Evolutionary conservation across 805 yeast genomes (phyloP).

Genomic region (Yamadazyma phyllophila): DNA sequence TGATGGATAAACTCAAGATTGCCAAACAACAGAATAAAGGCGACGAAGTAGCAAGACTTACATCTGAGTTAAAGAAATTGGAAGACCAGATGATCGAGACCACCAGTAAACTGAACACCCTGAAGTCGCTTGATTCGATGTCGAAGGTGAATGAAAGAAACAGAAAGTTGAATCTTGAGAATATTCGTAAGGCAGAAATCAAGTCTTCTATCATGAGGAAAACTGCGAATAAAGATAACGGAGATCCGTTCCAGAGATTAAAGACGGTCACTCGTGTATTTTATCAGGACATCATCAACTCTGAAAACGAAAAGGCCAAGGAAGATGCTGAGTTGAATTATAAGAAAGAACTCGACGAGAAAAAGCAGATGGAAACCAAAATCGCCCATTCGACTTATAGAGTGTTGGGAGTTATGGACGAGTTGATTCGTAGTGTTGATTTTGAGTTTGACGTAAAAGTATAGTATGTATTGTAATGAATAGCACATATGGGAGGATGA

Average conservation of each 20-base stretch:
- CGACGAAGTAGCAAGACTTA: slow-evolving; percentile 22
- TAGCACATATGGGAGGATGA: too few species aligned
- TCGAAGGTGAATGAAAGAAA: slow-evolving; percentile 81
- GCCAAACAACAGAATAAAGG: slow-evolving; percentile 61
- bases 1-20: slow-evolving; percentile 71
- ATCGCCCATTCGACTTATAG: slow-evolving; percentile 54
- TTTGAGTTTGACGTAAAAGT: slow-evolving; percentile 22
- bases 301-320: slow-evolving; percentile 58
- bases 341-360: slow-evolving; percentile 37
- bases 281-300: slow-evolving; percentile 56
- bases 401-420: slow-evolving; percentile 57
- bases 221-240: slow-evolving; percentile 43
- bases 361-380: slow-evolving; percentile 42
- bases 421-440: slow-evolving; percentile 47
- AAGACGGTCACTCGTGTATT: slow-evolving; percentile 85
- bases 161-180: slow-evolving; percentile 73
- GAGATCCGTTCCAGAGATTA: slow-evolving; percentile 86
- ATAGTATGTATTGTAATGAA: background rate
- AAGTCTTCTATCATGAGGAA: slow-evolving; percentile 56
- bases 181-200: slow-evolving; percentile 76
- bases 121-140: slow-evolving; percentile 48
- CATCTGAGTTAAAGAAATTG: slow-evolving; percentile 41
- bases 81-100: slow-evolving; percentile 47
- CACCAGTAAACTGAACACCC: slow-evolving; percentile 30
- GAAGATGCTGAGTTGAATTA: slow-evolving; percentile 50